Percentiles rank a stretch among this genome's conserved stretches.
Conservation (phyloP, 31 red algal species). For the Asparagopsis taxiformis region DNA sequence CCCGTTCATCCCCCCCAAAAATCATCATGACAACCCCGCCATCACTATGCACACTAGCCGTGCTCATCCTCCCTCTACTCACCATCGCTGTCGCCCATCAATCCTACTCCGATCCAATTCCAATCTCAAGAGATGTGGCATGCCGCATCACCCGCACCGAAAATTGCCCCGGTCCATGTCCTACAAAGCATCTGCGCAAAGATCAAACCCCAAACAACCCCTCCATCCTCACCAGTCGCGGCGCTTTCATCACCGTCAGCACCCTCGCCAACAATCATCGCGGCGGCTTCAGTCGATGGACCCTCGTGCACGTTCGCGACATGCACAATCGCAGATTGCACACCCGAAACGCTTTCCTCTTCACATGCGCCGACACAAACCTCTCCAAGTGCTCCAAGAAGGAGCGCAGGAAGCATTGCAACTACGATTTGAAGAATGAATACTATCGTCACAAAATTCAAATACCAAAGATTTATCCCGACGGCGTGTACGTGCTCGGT, state of each 20-base stretch:
- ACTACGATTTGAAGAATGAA: no score
- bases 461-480: no score
- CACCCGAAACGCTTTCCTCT: neutral
- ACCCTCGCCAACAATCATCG: neutral
- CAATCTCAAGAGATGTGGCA: neutral
- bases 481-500: slow-evolving; percentile 13
- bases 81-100: neutral
- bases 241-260: neutral
- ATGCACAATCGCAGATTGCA: neutral
- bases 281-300: slow-evolving; percentile 2
- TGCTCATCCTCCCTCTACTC: slow-evolving; percentile 7
- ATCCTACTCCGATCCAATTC: neutral
- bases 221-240: neutral
- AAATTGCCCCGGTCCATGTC: slow-evolving; percentile 5
- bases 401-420: no score
- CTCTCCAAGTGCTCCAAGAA: neutral
- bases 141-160: neutral
- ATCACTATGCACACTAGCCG: neutral
- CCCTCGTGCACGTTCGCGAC: neutral
- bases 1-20: no score
- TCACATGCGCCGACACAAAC: neutral
- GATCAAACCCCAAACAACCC: neutral
- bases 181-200: neutral
- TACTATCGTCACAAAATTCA: no score
- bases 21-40: no score